Percentiles rank a stretch among this genome's conserved stretches.
These are phyloP conservation scores for Leishmania amazonensis DNA, from an alignment of 208 protist species.

Conservation along the genomic window DNA sequence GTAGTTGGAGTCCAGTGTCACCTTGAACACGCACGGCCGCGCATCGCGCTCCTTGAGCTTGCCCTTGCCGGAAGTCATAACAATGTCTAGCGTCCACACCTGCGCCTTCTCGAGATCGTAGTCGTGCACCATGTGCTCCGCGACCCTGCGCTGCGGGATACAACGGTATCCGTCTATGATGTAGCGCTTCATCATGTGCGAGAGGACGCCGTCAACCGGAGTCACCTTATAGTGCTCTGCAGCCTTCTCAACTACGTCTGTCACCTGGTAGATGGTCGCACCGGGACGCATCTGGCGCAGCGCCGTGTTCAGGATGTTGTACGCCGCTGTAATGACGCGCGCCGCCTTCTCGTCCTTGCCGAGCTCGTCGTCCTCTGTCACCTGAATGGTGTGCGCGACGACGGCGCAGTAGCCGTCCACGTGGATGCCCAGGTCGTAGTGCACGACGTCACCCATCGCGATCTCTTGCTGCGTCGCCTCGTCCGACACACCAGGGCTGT, in stretches of 20 bases:
- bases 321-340: conserved; percentile 95
- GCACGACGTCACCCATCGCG: conserved; percentile 95
- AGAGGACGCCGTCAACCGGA: conserved; percentile 97
- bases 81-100: conserved; percentile 93
- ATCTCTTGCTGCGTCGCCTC: conserved; percentile 76
- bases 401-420: conserved; percentile 98
- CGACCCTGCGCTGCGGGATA: conserved; percentile 90
- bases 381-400: conserved; percentile 96
- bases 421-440: conserved; percentile 99
- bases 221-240: conserved; percentile 94
- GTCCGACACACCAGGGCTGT: conserved; percentile 94
- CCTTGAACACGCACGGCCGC: conserved; percentile 96
- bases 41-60: conserved; percentile 91
- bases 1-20: conserved; percentile 95
- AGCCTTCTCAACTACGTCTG: conserved; percentile 95
- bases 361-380: conserved; percentile 83
- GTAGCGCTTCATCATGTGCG: conserved; percentile 98
- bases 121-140: conserved; percentile 95
- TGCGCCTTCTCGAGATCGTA: conserved; percentile 91
- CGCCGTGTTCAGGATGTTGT: conserved; percentile 94
- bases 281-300: conserved; percentile 90
- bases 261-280: conserved; percentile 91
- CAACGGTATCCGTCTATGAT: conserved; percentile 98
- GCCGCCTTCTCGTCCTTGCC: conserved; percentile 87
- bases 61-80: conserved; percentile 88